Conservation (phyloP, 805 yeast genomes). For the Cyberlindnera veronae region DNA sequence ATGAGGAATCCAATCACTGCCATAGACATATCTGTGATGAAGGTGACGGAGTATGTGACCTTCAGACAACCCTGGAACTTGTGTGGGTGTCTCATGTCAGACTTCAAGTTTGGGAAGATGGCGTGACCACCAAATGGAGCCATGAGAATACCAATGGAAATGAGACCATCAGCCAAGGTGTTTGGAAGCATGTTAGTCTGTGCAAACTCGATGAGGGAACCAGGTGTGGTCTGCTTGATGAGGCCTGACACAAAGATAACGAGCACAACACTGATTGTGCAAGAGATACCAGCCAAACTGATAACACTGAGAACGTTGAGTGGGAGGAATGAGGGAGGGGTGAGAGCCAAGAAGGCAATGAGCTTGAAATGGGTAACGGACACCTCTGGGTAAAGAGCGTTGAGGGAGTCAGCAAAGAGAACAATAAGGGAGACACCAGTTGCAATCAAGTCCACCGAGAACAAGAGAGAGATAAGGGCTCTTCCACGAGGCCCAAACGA, state of each 20-base stretch:
- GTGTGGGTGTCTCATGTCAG: conserved; percentile 67
- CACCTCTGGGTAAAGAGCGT: conserved; percentile 57
- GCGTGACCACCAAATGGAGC: conserved; percentile 89
- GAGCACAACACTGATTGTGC: conserved; percentile 62
- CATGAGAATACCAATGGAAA: conserved; percentile 64
- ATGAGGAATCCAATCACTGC: conserved; percentile 70
- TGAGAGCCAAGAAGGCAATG: conserved; percentile 62
- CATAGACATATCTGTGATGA: conserved; percentile 56
- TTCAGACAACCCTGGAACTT: conserved; percentile 51
- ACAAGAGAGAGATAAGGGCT: conserved; percentile 64
- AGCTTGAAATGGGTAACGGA: conserved; percentile 58
- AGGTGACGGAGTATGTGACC: conserved; percentile 58
- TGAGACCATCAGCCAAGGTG: conserved; percentile 45
- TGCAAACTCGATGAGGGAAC: conserved; percentile 65
- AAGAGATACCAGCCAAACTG: conserved; percentile 65
- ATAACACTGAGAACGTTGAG: conserved; percentile 67
- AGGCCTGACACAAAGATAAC: conserved; percentile 63
- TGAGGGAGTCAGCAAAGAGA: conserved; percentile 80
- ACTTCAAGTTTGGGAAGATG: conserved; percentile 67
- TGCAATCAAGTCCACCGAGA: conserved; percentile 75
- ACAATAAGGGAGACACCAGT: conserved; percentile 80
- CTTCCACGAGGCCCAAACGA: conserved; percentile 79
- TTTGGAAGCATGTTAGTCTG: conserved; percentile 66
- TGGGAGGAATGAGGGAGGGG: conserved; percentile 82
- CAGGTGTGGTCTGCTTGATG: conserved; percentile 58